Base-by-base conservation (phyloP, 495 filamentous ascomycete genomes). In the Mytilinidion resinicola region DNA sequence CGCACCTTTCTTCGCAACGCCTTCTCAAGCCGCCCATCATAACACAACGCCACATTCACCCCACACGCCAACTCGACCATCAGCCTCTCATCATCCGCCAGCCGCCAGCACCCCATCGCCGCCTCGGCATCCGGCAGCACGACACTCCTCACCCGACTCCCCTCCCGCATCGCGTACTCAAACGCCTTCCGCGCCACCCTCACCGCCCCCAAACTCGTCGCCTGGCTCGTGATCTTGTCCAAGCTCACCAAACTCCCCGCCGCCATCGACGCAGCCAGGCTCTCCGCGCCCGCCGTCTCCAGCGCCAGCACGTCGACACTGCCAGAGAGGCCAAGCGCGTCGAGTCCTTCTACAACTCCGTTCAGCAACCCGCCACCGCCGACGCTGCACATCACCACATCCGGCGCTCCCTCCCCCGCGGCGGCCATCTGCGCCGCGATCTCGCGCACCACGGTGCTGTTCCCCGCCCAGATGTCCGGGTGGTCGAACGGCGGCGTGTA, bases 401-500 rank as follows among this genome's bases (percentile, higher is more conserved):
- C 85, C 17, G 86, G 65, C 25, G 25, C 25, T 2, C 25, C 25
- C 14, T 63, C 57, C 20, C 55, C 61, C n/a, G 67, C 55, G 12
- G 69, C 60, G 4, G 72, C 68, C 56, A 88, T 69, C 69, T 90
- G 85, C 17, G 70, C 61, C 20, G 77, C 74, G 9, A 96, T 69
- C 71, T 98, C 93, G 59, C 86, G 81, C 20, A 96, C 71, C 37
- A 96, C 64, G 2, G 81, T 89, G 42, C 80, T 75, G 63, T 85
- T 80, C 33, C 93, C 93, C 30, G 83, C 74, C 92, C 93, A 96
- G 62, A 96, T 82, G 60, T 86, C 82, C 35, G 82, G 76, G 71
- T 95, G 82, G 69, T 98, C 90, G 64, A 96, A 98, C 14, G 93
- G 93, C 35, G 90, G 87, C 8, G 93, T 88, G 70, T 96, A 96